These are phyloP conservation scores for Thelonectria olida DNA, from an alignment of 2,329 filamentous ascomycete genomes.

Conservation along the genomic window DNA sequence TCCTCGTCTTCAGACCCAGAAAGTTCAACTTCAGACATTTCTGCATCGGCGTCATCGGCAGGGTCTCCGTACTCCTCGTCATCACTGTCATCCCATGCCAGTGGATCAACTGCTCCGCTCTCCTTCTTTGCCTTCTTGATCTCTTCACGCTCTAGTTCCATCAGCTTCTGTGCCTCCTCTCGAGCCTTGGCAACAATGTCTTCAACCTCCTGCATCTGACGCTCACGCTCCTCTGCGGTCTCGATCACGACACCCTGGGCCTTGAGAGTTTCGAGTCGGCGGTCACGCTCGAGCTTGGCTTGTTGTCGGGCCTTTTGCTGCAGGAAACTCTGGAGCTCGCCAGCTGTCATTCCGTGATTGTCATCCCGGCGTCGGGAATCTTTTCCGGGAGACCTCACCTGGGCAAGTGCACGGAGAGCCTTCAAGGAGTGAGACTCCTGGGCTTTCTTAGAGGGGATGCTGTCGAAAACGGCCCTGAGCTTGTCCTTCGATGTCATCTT, in stretches of 20 bases:
- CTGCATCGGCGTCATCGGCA: slow-evolving; percentile 49
- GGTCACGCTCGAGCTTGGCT: slow-evolving; percentile 78
- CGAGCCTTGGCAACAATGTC: slow-evolving; percentile 88
- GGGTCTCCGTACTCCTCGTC: slow-evolving; percentile 60
- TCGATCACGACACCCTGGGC: slow-evolving; percentile 84
- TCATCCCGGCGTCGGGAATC: slow-evolving; percentile 53
- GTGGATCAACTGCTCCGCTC: slow-evolving; percentile 57
- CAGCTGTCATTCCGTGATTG: slow-evolving; percentile 70
- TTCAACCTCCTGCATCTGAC: slow-evolving; percentile 84
- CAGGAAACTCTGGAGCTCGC: slow-evolving; percentile 74
- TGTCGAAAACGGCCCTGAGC: slow-evolving; percentile 74
- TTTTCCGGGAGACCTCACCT: slow-evolving; percentile 71
- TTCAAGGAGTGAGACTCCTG: slow-evolving; percentile 72
- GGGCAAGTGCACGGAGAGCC: slow-evolving; percentile 77
- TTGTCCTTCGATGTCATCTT: slow-evolving; percentile 58
- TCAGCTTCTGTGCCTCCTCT: slow-evolving; percentile 78
- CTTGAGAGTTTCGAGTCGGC: slow-evolving; percentile 78
- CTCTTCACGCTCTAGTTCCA: slow-evolving; percentile 77
- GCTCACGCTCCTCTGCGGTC: slow-evolving; percentile 86
- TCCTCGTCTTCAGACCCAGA: slow-evolving; percentile 56
- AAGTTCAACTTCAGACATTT: slow-evolving; percentile 51
- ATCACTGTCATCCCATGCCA: slow-evolving; percentile 66
- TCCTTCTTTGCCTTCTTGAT: slow-evolving; percentile 70
- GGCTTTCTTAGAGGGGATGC: slow-evolving; percentile 69
- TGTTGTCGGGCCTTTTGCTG: slow-evolving; percentile 80